A percentile compares a stretch with the other conserved stretches of the same genome.
These are phyloP conservation scores for Ceratobasidium sp. DNA, from an alignment of 1,284 basidiomycete genomes.

Conservation along the genomic window DNA sequence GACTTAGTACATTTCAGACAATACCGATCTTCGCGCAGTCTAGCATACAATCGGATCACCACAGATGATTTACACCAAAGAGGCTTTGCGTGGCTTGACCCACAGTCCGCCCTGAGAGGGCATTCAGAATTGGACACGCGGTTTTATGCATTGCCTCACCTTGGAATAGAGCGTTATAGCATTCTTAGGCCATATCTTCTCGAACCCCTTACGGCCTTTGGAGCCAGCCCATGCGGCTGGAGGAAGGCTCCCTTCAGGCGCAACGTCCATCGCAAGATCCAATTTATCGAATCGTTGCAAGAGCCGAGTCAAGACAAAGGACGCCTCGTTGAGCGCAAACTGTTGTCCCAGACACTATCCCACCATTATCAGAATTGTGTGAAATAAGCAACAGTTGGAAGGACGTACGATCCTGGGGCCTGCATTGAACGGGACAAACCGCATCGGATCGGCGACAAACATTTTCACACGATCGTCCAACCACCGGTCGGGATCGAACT, in stretches of 20 bases:
- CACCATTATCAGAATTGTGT: not conserved
- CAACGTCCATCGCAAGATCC: constrained; percentile 39
- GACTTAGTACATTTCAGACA: too few species aligned
- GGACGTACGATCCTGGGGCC: constrained; percentile 41
- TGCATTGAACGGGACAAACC: constrained; percentile 42
- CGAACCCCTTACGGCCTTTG: constrained; percentile 36
- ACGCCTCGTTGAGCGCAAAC: constrained; percentile 41
- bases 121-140: constrained; percentile 40
- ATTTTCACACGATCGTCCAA: constrained; percentile 46
- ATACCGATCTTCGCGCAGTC: too few species aligned
- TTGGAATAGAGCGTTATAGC: constrained; percentile 42
- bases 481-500: constrained; percentile 42
- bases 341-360: constrained; percentile 30
- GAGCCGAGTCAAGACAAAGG: constrained; percentile 37
- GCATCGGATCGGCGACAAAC: constrained; percentile 40
- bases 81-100: constrained; percentile 17
- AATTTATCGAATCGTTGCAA: constrained; percentile 42
- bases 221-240: constrained; percentile 35
- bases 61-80: too few species aligned
- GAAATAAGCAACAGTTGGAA: not conserved
- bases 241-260: constrained; percentile 36
- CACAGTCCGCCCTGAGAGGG: not conserved
- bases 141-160: constrained; percentile 36
- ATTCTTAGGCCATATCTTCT: constrained; percentile 40
- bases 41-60: too few species aligned